These are phyloP conservation scores for Odonthalia washingtoniensis DNA, from an alignment of 31 red algal species.

Conservation along the genomic window DNA sequence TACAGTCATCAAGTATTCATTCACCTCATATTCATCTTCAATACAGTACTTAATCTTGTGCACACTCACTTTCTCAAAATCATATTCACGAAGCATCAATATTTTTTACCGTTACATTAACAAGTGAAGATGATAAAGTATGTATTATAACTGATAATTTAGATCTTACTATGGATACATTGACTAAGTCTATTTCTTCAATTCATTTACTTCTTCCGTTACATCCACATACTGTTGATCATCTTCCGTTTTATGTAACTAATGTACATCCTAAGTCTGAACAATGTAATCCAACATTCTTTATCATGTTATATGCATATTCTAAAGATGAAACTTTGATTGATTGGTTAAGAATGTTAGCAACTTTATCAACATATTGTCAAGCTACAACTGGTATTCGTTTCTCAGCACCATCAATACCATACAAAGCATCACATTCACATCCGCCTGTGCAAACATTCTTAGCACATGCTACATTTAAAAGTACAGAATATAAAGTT, in stretches of 20 bases:
- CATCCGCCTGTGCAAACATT: constrained; percentile 62
- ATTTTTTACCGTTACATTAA: constrained; percentile 8
- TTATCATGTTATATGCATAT: constrained; percentile 61
- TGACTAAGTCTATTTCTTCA: neutral
- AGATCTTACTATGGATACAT: neutral
- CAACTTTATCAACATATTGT: constrained; percentile 6
- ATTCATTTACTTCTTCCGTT: neutral
- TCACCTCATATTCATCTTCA: constrained; percentile 47
- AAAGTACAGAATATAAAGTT: constrained; percentile 85
- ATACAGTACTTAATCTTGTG: neutral
- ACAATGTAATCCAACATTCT: neutral
- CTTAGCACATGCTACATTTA: constrained; percentile 59
- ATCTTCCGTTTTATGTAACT: neutral
- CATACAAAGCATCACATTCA: neutral
- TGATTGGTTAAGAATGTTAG: constrained; percentile 28
- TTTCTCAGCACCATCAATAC: constrained; percentile 28
- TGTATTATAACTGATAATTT: neutral
- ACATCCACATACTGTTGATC: neutral
- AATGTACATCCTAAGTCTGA: no score
- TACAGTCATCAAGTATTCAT: constrained; percentile 7
- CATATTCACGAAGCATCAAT: neutral
- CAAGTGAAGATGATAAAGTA: no score
- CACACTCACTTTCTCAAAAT: neutral
- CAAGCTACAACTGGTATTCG: constrained; percentile 46
- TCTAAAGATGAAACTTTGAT: constrained; percentile 3